Evolutionary conservation across 441 rosid species (phyloP).

Genomic region (Rhodomyrtus psidioides): DNA sequence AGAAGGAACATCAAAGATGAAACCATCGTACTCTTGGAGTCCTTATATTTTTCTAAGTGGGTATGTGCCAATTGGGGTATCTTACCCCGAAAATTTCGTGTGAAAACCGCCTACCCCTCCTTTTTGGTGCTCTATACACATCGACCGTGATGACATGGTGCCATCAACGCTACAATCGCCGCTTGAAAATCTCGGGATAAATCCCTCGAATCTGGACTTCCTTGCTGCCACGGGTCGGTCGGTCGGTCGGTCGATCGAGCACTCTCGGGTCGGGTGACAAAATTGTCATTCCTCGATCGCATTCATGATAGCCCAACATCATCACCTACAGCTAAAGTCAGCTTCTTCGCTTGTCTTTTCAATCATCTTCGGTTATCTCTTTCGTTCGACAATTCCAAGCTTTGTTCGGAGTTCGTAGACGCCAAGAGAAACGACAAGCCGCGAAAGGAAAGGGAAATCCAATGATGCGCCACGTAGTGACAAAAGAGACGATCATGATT

Average conservation of each 20-base stretch:
- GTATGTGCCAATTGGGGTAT: neutral
- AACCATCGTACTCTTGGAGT: neutral
- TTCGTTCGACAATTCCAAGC: neutral
- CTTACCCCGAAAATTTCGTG: neutral
- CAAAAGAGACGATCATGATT: neutral
- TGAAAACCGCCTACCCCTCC: neutral
- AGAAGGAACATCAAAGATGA: neutral
- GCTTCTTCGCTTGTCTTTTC: neutral
- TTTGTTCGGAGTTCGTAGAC: neutral
- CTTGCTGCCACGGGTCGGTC: neutral
- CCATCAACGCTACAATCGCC: neutral
- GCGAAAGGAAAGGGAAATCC: neutral
- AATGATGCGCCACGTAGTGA: neutral
- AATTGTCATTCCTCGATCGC: neutral
- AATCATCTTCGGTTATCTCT: neutral
- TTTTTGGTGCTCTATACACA: neutral
- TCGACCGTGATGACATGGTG: neutral
- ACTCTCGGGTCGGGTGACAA: neutral
- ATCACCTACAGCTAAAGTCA: neutral
- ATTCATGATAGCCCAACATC: neutral
- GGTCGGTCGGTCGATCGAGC: too few species aligned
- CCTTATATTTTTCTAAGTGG: neutral
- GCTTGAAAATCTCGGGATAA: neutral
- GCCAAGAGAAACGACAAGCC: neutral
- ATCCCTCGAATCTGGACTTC: neutral